These are phyloP conservation scores for Scheffersomyces lignosus DNA, from an alignment of 805 yeast species.

Conservation along the genomic window DNA sequence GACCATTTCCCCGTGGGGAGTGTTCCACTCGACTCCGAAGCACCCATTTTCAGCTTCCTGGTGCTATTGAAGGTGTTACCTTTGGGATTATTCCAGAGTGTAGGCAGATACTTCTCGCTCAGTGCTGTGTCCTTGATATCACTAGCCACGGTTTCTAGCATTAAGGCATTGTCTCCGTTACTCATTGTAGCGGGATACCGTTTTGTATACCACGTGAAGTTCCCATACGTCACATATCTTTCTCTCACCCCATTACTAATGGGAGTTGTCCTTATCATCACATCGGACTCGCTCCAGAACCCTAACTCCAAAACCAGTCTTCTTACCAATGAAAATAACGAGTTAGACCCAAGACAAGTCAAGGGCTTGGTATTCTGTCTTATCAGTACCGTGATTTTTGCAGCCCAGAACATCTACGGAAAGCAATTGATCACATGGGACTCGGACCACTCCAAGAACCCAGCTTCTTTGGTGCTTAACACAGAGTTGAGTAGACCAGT, in stretches of 20 bases:
- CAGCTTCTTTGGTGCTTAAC: slow-evolving; percentile 29
- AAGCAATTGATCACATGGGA: slow-evolving; percentile 71
- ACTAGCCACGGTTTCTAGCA: slow-evolving; percentile 67
- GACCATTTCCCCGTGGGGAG: slow-evolving; percentile 53
- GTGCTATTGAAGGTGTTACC: slow-evolving; percentile 54
- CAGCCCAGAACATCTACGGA: slow-evolving; percentile 83
- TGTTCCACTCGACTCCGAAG: slow-evolving; percentile 41
- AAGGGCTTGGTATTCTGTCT: slow-evolving; percentile 71
- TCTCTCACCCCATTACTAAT: slow-evolving; percentile 52
- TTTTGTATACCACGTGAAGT: slow-evolving; percentile 47
- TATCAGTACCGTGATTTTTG: slow-evolving; percentile 70
- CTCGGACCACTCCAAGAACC: slow-evolving; percentile 23
- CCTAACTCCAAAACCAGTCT: slow-evolving; percentile 4
- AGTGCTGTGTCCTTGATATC: slow-evolving; percentile 67
- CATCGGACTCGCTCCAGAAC: slow-evolving; percentile 22
- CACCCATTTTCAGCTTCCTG: slow-evolving; percentile 22
- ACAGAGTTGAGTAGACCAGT: slow-evolving; percentile 14
- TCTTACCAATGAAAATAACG: slow-evolving; percentile 9
- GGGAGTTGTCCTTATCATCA: slow-evolving; percentile 54
- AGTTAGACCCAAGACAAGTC: slow-evolving; percentile 34
- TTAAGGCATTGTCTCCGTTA: slow-evolving; percentile 67
- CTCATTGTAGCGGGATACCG: slow-evolving; percentile 59
- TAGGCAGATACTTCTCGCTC: slow-evolving; percentile 62
- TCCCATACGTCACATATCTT: slow-evolving; percentile 51
- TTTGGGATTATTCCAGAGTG: slow-evolving; percentile 63